These are phyloP conservation scores for Collybiopsis confluens DNA, from an alignment of 768 basidiomycete species.

Conservation along the genomic window DNA sequence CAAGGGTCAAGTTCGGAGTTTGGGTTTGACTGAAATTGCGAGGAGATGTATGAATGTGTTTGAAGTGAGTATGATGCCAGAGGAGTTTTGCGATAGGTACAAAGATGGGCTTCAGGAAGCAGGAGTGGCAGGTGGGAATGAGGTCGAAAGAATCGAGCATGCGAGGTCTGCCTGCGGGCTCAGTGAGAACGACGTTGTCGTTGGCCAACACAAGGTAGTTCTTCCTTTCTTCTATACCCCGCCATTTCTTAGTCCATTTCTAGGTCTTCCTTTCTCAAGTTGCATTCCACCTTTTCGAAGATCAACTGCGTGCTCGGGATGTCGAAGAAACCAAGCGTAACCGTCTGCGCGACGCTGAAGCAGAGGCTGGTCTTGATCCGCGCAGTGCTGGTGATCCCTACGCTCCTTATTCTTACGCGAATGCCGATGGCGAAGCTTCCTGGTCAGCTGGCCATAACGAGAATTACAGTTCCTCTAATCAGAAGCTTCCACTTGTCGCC, in stretches of 20 bases:
- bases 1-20: slow-evolving; percentile 84
- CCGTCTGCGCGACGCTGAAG: slow-evolving; percentile 70
- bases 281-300: slow-evolving; percentile 87
- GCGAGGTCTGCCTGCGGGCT: slow-evolving; percentile 53
- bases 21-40: slow-evolving; percentile 77
- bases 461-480: slow-evolving; percentile 56
- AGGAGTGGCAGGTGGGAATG: slow-evolving; percentile 56
- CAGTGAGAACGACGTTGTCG: slow-evolving; percentile 67
- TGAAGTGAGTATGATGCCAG: slow-evolving; percentile 80
- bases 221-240: not conserved
- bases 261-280: slow-evolving; percentile 86
- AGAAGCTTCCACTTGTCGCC: slow-evolving; percentile 78
- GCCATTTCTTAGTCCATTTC: slow-evolving; percentile 6
- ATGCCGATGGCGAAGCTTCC: slow-evolving; percentile 28
- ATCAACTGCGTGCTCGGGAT: slow-evolving; percentile 77
- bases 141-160: slow-evolving; percentile 58
- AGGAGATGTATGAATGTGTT: slow-evolving; percentile 62
- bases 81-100: slow-evolving; percentile 87
- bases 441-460: slow-evolving; percentile 44
- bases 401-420: slow-evolving; percentile 66
- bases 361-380: slow-evolving; percentile 61
- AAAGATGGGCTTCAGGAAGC: slow-evolving; percentile 53
- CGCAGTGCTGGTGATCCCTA: slow-evolving; percentile 64
- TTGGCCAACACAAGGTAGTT: slow-evolving; percentile 81
- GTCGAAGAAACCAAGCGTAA: slow-evolving; percentile 84